phyloP scores from a whole-genome alignment of 805 yeast species.

The Pichia insulana region DNA sequence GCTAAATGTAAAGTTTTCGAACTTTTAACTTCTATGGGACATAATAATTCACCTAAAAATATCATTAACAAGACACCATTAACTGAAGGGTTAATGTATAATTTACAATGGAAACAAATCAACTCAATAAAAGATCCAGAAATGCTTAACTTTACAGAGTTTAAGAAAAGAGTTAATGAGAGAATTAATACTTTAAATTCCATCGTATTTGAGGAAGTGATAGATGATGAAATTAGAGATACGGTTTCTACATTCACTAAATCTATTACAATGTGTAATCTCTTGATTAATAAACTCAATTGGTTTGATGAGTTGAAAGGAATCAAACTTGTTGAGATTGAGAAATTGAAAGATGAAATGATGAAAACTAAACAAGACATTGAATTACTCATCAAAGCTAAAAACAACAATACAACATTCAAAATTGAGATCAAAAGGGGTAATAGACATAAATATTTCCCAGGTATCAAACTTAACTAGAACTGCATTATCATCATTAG shows the following conservation, averaged over 20 bases:
- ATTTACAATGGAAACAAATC: slow-evolving; percentile 69
- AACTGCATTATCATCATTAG: no score
- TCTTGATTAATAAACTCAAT: slow-evolving; percentile 1
- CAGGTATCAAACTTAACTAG: slow-evolving; percentile 32
- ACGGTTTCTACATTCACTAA: slow-evolving; percentile 2
- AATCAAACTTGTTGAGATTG: background rate
- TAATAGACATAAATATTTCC: slow-evolving; percentile 40
- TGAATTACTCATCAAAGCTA: background rate
- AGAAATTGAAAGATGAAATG: slow-evolving; percentile 6
- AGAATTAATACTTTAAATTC: slow-evolving; percentile 11
- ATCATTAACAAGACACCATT: slow-evolving; percentile 15
- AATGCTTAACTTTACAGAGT: slow-evolving; percentile 42
- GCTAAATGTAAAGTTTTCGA: slow-evolving; percentile 20
- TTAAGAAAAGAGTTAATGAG: slow-evolving; percentile 14
- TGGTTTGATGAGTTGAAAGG: slow-evolving; percentile 7
- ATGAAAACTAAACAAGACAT: slow-evolving; percentile 5
- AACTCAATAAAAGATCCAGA: slow-evolving; percentile 73
- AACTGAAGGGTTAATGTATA: slow-evolving; percentile 32
- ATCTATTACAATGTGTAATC: slow-evolving; percentile 2
- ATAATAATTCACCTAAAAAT: slow-evolving; percentile 22
- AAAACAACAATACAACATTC: background rate
- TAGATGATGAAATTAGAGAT: slow-evolving; percentile 12
- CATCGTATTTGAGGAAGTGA: background rate
- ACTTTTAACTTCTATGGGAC: slow-evolving; percentile 18
- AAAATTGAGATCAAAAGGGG: background rate